A percentile compares a stretch with the other conserved stretches of the same genome.
These are phyloP conservation scores for Tulasnella sp. DNA, from an alignment of 768 basidiomycete genomes.

Conservation along the genomic window DNA sequence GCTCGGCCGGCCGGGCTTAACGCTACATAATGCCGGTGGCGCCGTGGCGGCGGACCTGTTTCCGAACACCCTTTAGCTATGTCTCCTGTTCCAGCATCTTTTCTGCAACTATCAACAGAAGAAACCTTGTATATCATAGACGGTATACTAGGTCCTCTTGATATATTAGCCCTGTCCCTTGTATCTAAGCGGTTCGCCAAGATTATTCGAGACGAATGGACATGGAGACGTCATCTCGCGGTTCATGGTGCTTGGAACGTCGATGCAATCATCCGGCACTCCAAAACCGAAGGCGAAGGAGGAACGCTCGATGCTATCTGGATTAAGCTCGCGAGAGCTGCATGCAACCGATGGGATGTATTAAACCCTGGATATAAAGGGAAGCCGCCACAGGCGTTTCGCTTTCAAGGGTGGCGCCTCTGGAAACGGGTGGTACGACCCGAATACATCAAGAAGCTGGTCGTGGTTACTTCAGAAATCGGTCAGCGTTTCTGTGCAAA, in stretches of 20 bases:
- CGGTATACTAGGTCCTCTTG: background rate
- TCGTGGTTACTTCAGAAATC: background rate
- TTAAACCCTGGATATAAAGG: background rate
- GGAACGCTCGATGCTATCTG: background rate
- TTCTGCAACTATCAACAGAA: background rate
- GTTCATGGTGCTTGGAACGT: background rate
- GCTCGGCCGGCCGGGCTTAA: conserved; percentile 63
- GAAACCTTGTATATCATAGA: background rate
- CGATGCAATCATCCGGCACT: background rate
- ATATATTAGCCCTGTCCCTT: background rate
- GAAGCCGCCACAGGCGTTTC: background rate
- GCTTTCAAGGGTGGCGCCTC: background rate
- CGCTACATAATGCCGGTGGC: background rate
- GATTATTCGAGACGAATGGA: background rate
- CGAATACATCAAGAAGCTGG: background rate
- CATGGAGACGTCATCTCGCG: background rate
- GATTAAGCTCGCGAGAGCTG: background rate
- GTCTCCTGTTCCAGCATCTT: background rate
- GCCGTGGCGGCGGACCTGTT: background rate
- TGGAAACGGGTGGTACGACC: background rate
- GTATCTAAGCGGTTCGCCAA: background rate
- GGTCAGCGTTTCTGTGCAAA: background rate
- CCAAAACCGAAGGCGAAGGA: too few relatives aligned
- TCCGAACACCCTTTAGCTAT: background rate
- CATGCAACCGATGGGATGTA: background rate